phyloP scores from a whole-genome alignment of 805 yeast species.

The Wickerhamiella shivajii region DNA sequence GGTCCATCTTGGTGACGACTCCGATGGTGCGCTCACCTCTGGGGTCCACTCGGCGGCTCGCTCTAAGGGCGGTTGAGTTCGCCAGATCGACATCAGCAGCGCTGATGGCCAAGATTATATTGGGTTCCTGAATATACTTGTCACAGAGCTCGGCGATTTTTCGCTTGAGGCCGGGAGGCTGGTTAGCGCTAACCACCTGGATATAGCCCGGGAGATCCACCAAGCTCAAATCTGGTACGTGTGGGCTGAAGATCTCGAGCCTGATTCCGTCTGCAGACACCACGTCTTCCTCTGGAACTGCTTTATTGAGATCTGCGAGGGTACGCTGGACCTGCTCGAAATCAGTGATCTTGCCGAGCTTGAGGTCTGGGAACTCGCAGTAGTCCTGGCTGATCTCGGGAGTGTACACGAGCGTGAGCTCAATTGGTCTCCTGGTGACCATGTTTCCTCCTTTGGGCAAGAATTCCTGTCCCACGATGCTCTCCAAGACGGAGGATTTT shows the following conservation, averaged over 20 bases:
- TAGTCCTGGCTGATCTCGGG: slow-evolving; percentile 68
- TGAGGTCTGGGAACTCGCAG: slow-evolving; percentile 88
- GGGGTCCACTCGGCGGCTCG: slow-evolving; percentile 82
- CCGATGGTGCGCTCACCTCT: slow-evolving; percentile 93
- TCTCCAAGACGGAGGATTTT: slow-evolving; percentile 87
- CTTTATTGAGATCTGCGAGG: slow-evolving; percentile 78
- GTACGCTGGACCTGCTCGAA: slow-evolving; percentile 78
- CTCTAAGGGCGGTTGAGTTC: slow-evolving; percentile 84
- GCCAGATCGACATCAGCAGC: slow-evolving; percentile 98
- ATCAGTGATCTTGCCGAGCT: slow-evolving; percentile 68
- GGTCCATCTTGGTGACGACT: slow-evolving; percentile 84
- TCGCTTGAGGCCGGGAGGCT: slow-evolving; percentile 68
- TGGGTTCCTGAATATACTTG: slow-evolving; percentile 77
- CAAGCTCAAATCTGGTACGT: slow-evolving; percentile 80
- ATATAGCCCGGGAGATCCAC: slow-evolving; percentile 97
- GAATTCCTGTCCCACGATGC: slow-evolving; percentile 96
- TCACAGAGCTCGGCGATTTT: slow-evolving; percentile 72
- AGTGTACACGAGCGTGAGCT: slow-evolving; percentile 77
- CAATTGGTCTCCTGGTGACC: slow-evolving; percentile 98
- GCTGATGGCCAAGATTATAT: slow-evolving; percentile 86
- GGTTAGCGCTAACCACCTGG: slow-evolving; percentile 93
- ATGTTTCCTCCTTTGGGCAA: slow-evolving; percentile 93
- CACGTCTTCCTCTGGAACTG: slow-evolving; percentile 75
- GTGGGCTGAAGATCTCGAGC: slow-evolving; percentile 75
- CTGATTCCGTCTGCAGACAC: slow-evolving; percentile 91